Evolutionary conservation across 768 basidiomycete species (phyloP), one percentile per base, ranked within the genome.

Genomic region (Favolaschia claudopus): DNA sequence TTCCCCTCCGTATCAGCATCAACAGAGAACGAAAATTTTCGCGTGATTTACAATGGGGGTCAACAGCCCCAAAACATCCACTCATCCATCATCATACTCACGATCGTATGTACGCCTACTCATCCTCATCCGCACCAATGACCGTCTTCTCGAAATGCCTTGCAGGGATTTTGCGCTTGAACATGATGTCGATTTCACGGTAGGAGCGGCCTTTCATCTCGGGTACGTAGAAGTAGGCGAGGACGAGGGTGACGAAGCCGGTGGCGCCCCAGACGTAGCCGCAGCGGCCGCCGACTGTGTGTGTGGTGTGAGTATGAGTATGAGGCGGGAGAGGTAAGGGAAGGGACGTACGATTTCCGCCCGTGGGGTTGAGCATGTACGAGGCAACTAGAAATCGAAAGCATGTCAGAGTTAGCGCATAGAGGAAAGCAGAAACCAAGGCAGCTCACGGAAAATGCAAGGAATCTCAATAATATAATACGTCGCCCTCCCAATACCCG

Each of bases 401-500:
- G 1, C 22, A 22, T 22, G 36, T 59, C 13, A 59, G 49, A 25
- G 28, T 27, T 28, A 34, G 27, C 8, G 46, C 31, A n/a, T n/a
- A 37, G 33, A 29, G 12, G 34, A 17, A 14, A 13, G 55, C 33
- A 22, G 9, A 27, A 27, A 28, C 13, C 8, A 15, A 33, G 28
- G 32, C 36, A 2, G 47, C 58, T 45, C 58, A 59, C 58, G 62
- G 58, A 64, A 64, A 25, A 64, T 64, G 36, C 62, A 64, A 28
- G 62, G 62, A 20, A 64, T 59, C 58, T 64, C 62, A 40, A 64
- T 32, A 53, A 64, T 64, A 29, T 64, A 64, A 44, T 64, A 64
- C 15, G 58, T 34, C 19, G 62, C 62, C 10, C 62, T 57, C 17
- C 62, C 62, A 20, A 64, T 56, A 2, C 62, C 62, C 31, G 62